A percentile compares a stretch with the other conserved stretches of the same genome.
phyloP scores from a whole-genome alignment of 345 rosid species.

The Salix caprea region DNA sequence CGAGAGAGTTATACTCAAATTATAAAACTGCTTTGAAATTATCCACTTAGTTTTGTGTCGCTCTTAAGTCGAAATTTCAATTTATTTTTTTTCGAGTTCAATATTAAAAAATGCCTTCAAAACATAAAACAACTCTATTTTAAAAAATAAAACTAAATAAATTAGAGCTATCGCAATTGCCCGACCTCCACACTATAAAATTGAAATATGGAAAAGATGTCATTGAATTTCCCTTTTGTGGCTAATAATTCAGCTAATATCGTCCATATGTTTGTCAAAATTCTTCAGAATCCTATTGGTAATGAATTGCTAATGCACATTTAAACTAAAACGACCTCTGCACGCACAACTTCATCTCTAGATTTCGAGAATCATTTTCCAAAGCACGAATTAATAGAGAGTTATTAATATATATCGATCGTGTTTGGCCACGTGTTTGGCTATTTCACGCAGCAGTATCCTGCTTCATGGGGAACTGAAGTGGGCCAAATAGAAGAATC shows the following conservation, averaged over 20 bases:
- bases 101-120: no score
- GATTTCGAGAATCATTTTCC: background rate
- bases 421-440: background rate
- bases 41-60: no score
- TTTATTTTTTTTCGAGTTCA: no score
- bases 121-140: no score
- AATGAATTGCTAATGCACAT: background rate
- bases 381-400: background rate
- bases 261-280: background rate
- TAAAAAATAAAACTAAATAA: no score
- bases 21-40: no score
- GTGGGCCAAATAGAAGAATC: background rate
- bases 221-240: background rate
- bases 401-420: background rate
- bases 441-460: constrained; percentile 8
- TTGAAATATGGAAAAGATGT: background rate
- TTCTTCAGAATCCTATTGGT: background rate
- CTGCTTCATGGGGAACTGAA: constrained; percentile 13
- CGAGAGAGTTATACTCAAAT: no score
- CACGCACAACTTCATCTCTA: no score
- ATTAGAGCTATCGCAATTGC: no score
- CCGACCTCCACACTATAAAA: background rate
- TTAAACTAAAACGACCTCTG: background rate
- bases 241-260: background rate
- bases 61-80: no score